phyloP scores from a whole-genome alignment of 78 protist species.

The Cavenderia fasciculata region DNA sequence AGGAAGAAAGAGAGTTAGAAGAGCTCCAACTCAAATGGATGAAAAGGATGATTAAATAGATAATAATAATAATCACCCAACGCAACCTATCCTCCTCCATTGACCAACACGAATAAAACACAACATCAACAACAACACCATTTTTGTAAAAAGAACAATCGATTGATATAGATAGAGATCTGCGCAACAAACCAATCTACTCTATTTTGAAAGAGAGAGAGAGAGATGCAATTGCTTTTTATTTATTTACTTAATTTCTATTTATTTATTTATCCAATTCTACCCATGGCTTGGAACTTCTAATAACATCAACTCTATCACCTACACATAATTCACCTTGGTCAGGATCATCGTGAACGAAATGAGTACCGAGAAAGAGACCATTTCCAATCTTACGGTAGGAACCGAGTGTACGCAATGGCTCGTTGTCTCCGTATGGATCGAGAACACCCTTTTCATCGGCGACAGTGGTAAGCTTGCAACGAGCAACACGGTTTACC shows the following conservation, averaged over 20 bases:
- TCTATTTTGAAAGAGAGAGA: no score
- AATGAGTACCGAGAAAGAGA: conserved; percentile 1
- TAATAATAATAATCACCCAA: background rate
- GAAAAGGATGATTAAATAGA: background rate
- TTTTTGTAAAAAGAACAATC: background rate
- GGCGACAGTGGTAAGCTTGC: conserved; percentile 27
- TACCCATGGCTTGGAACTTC: no score
- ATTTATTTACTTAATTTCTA: no score
- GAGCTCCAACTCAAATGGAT: background rate
- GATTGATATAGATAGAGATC: no score
- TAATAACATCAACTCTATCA: conserved; percentile 34
- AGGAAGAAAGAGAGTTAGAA: conserved; percentile 3
- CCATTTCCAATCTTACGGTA: background rate
- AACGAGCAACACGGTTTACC: conserved; percentile 3
- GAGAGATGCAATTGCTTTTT: no score
- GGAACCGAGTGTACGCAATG: conserved; percentile 25
- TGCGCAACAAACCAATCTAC: no score
- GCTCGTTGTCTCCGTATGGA: conserved; percentile 45
- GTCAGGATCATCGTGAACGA: background rate
- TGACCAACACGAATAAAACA: background rate
- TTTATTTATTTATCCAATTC: no score
- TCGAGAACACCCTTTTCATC: conserved; percentile 1
- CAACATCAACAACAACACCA: background rate
- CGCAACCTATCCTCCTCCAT: background rate
- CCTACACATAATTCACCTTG: conserved; percentile 24